Evolutionary conservation across 2,329 filamentous ascomycete species (phyloP).

Genomic region (Arthroderma sp.): DNA sequence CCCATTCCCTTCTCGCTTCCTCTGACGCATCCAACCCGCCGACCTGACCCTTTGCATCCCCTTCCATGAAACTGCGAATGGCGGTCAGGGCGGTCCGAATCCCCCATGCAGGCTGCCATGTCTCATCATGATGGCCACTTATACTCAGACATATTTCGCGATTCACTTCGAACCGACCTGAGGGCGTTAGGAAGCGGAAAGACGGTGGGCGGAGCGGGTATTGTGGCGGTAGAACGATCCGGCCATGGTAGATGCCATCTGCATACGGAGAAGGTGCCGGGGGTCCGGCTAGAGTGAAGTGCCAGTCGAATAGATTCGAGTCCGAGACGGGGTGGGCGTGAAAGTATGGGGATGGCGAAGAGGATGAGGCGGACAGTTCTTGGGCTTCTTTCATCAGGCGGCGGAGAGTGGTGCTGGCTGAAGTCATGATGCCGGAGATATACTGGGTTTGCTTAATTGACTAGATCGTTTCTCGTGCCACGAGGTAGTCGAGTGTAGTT

Average conservation of each 20-base stretch:
- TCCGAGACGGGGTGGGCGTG: conserved; percentile 68
- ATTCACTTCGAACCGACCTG: conserved; percentile 88
- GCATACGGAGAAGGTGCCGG: conserved; percentile 65
- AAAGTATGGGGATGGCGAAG: conserved; percentile 70
- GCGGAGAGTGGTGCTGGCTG: conserved; percentile 21
- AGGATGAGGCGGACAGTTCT: conserved; percentile 61
- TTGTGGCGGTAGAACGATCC: conserved; percentile 75
- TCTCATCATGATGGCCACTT: conserved; percentile 90
- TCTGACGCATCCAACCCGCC: conserved; percentile 72
- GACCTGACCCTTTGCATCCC: conserved; percentile 72
- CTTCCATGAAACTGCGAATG: conserved; percentile 86
- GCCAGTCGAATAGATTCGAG: conserved; percentile 91
- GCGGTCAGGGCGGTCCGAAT: conserved; percentile 73
- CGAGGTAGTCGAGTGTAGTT: no score
- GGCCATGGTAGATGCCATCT: conserved; percentile 82
- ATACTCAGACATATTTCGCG: conserved; percentile 94
- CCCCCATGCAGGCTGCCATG: conserved; percentile 97
- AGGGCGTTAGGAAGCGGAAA: conserved; percentile 91
- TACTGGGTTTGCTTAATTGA: no score
- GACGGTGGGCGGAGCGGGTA: conserved; percentile 86
- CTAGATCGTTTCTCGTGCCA: no score
- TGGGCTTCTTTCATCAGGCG: conserved; percentile 64
- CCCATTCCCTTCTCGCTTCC: conserved; percentile 54
- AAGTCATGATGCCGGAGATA: conserved; percentile 1
- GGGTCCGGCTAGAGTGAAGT: conserved; percentile 90